Base-by-base conservation (phyloP, 306 rosid species). In the Vigna hirtella region DNA sequence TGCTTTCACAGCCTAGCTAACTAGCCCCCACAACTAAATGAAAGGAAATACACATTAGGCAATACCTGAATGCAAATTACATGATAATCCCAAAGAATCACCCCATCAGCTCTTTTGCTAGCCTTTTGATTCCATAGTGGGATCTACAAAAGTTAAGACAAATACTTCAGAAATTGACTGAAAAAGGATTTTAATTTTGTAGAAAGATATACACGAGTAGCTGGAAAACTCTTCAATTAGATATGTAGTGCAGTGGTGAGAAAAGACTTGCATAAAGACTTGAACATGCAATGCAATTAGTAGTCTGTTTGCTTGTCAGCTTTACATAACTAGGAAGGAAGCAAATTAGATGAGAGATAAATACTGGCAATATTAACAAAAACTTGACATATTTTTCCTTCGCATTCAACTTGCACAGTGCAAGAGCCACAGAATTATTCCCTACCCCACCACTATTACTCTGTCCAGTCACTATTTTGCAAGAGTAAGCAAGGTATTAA, bases 61-160 rank as follows among this genome's bases (percentile, higher is more conserved):
- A 16, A 80, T 73, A 90, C 97, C 97, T 90, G 96, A 67, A 90
- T 24, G 79, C 97, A 92, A 81, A 94, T 87, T 48, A 85, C 97
- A 84, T 92, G 98, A 77, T 94, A 92, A 82, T 94, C 98, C 98
- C 97, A 94, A 16, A 92, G 85, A 87, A 92, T 77, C 70, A 88
- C 47, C 69, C 97, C 97, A 66, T 90, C 97, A 11, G 90, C 94
- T 76, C 96, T 79, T 14, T 77, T 66, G 81, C 97, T 90, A 51
- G 97, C 91, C 82, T 88, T 91, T 81, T 94, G 97, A 79, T 85
- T 84, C 98, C 98, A 90, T 24, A 94, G 84, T 22, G 97, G 92
- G 62, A 89, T 86, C 97, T 94, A 68, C 20, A 79, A 78, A 57
- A 73, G 57, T 55, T 7, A 10, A 74, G 79, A 72, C n/a, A 38